Conservation (phyloP, 768 basidiomycete genomes). For the Phylloporus arenicola region DNA sequence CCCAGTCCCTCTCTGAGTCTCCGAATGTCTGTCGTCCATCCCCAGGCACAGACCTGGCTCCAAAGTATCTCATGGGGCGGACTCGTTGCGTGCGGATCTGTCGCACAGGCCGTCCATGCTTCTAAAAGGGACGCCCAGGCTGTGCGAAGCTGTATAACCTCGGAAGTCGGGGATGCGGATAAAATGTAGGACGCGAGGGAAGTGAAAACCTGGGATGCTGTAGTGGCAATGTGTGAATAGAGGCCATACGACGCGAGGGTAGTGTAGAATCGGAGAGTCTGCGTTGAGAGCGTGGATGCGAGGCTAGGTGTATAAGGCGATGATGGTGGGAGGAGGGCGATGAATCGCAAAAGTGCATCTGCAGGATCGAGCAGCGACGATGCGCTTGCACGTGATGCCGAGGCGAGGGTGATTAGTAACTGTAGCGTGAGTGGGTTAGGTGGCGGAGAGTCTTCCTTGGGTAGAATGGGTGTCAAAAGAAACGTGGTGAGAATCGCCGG, state of each 20-base stretch:
- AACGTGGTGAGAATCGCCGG: constrained; percentile 49
- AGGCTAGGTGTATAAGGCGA: constrained; percentile 34
- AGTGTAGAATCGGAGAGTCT: constrained; percentile 59
- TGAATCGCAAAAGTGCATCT: constrained; percentile 68
- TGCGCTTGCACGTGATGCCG: constrained; percentile 67
- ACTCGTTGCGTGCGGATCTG: constrained; percentile 86
- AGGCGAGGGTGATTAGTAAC: constrained; percentile 53
- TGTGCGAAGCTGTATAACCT: constrained; percentile 28
- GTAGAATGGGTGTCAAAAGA: constrained; percentile 49
- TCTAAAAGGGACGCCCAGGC: constrained; percentile 60
- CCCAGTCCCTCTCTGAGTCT: constrained; percentile 34
- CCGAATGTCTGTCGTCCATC: constrained; percentile 61
- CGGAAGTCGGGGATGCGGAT: constrained; percentile 28
- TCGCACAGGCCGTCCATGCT: constrained; percentile 76
- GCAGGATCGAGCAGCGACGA: constrained; percentile 47
- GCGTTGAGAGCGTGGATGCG: constrained; percentile 44
- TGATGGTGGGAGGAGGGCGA: constrained; percentile 49
- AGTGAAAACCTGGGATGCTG: constrained; percentile 52
- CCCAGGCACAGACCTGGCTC: constrained; percentile 80
- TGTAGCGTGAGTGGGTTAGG: constrained; percentile 49
- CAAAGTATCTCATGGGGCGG: constrained; percentile 85
- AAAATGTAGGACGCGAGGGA: constrained; percentile 44
- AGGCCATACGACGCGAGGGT: constrained; percentile 74
- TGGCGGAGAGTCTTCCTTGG: constrained; percentile 22
- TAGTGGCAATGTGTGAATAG: constrained; percentile 60